Evolutionary conservation across 1,284 basidiomycete genomes (phyloP), one percentile per base, ranked within the genome.

Genomic region (Singerocomus rubriflavus): DNA sequence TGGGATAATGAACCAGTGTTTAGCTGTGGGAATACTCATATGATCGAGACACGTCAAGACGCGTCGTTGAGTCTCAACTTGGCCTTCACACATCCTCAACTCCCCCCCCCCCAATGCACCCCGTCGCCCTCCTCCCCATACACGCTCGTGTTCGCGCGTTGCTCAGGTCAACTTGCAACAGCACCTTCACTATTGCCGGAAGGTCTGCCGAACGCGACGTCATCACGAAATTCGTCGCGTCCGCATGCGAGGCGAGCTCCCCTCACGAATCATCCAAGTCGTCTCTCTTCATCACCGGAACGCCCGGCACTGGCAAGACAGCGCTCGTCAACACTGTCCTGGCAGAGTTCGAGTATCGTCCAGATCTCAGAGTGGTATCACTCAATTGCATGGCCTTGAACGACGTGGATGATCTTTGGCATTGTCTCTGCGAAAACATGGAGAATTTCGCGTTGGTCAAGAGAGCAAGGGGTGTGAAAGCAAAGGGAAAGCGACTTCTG

Each of bases 281-380:
- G 14, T 74, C 77, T 29, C 72, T 91, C 47, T 91, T 89, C 64
- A 82, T 91, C 46, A 91, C 88, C 14, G 88, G 88, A 29, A 76
- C 85, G 1, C 88, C 89, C 13, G 89, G 88, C 1, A 88, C 87
- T 6, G 89, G 88, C 27, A 91, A 91, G 71, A 91, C 89, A 1
- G 89, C 88, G 0, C 72, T 91, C 9, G 80, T 91, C 31, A 87
- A 85, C 60, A 72, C 79, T 5, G 70, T 89, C 41, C 64, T 91
- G 26, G 52, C 74, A 32, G 66, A 70, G 4, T 53, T 76, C 21
- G 65, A 72, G 10, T 70, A 74, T 25, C 51, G 38, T 39, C 51
- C 51, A 1, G 60, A 71, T 21, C 64, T 79, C 38, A 77, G 73
- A 50, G 69, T 85, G 14, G 61, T 88, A 25, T 73, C 73, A 40